These are phyloP conservation scores for Hanseniaspora pseudoguilliermondii DNA, from an alignment of 805 yeast species.

Conservation along the genomic window DNA sequence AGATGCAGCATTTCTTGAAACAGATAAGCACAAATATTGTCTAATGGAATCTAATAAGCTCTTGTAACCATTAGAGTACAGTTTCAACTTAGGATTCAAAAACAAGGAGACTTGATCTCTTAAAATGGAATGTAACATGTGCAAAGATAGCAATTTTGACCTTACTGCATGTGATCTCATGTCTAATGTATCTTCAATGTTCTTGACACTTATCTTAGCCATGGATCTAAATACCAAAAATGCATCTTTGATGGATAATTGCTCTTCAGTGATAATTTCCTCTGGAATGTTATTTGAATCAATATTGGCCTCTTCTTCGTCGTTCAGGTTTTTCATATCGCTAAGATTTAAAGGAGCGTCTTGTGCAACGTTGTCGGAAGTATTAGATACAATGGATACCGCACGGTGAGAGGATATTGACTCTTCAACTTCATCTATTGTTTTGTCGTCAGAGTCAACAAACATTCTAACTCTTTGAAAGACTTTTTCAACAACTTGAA, in stretches of 20 bases:
- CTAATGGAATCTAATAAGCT: constrained; percentile 64
- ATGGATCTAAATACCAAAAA: constrained; percentile 84
- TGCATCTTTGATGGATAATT: constrained; percentile 73
- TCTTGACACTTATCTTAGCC: constrained; percentile 83
- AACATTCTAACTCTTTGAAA: constrained; percentile 55
- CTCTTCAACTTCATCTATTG: constrained; percentile 14
- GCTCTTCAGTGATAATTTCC: constrained; percentile 40
- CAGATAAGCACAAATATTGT: constrained; percentile 67
- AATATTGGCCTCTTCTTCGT: constrained; percentile 43
- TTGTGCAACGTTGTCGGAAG: constrained; percentile 21
- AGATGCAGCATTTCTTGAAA: constrained; percentile 87
- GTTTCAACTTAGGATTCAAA: constrained; percentile 42
- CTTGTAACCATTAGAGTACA: constrained; percentile 40
- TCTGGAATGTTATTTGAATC: constrained; percentile 28
- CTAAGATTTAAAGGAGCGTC: constrained; percentile 42
- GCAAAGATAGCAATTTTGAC: constrained; percentile 78
- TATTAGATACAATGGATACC: background rate
- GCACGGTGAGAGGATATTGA: background rate
- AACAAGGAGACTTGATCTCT: constrained; percentile 78
- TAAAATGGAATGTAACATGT: constrained; percentile 72
- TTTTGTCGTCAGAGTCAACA: constrained; percentile 13
- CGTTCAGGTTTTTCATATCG: constrained; percentile 44
- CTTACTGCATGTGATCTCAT: constrained; percentile 87
- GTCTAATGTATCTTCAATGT: constrained; percentile 65
- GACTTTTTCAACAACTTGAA: constrained; percentile 76